These are phyloP conservation scores for Catharanthus roseus DNA, from an alignment of 257 asterid species.

Conservation along the genomic window DNA sequence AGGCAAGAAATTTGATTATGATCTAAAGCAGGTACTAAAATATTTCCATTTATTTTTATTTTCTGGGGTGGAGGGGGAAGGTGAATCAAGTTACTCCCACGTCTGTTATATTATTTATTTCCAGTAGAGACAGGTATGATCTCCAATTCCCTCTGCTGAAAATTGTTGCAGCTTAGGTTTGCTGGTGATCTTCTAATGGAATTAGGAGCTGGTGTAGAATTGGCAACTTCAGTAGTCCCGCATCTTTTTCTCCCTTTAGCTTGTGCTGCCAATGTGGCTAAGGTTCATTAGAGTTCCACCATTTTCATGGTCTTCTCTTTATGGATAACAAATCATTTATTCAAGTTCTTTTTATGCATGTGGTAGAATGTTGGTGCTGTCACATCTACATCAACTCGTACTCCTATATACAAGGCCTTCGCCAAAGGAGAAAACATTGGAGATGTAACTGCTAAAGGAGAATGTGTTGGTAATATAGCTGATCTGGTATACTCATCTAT, in stretches of 20 bases:
- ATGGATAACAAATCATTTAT: background rate
- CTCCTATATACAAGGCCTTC: constrained; percentile 97
- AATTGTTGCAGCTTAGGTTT: constrained; percentile 70
- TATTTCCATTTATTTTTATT: background rate
- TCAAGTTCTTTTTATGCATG: constrained; percentile 21
- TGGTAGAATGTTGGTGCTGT: constrained; percentile 89
- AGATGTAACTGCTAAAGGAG: constrained; percentile 99
- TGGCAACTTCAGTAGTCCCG: constrained; percentile 85
- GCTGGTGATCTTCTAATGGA: constrained; percentile 97
- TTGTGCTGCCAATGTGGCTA: constrained; percentile 95
- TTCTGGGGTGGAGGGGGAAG: background rate
- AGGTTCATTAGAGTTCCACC: constrained; percentile 40
- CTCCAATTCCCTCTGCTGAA: background rate
- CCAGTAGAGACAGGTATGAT: background rate
- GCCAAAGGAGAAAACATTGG: constrained; percentile 99
- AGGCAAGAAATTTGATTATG: constrained; percentile 96
- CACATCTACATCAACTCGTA: constrained; percentile 95
- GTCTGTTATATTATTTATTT: background rate
- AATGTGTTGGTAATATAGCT: constrained; percentile 91
- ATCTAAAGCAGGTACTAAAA: constrained; percentile 77
- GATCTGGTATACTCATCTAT: constrained; percentile 64
- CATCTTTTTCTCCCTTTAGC: constrained; percentile 95
- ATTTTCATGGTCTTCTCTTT: background rate
- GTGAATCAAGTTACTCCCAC: background rate
- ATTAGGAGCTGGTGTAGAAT: constrained; percentile 95